These are phyloP conservation scores for Dioscorea cayenensis DNA, from an alignment of 116 monocot genomes.

Conservation along the genomic window DNA sequence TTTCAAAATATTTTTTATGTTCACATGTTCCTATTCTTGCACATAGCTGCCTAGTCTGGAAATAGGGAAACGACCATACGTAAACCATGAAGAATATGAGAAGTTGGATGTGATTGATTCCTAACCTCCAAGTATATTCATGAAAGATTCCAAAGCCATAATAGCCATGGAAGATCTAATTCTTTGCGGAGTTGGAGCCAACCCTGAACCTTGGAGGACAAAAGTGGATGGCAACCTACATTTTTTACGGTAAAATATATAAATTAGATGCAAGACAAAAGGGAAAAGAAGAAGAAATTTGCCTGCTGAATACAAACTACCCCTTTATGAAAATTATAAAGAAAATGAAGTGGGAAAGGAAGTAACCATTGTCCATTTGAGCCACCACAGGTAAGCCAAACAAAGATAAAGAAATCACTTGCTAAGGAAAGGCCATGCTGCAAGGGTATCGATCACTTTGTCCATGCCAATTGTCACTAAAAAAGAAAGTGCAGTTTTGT, in stretches of 20 bases:
- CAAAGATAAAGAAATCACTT: constrained; percentile 44
- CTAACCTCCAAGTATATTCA: constrained; percentile 50
- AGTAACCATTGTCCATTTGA: constrained; percentile 49
- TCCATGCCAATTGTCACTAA: no score
- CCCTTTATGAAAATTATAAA: not conserved
- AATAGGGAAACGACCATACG: not conserved
- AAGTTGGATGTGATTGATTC: not conserved
- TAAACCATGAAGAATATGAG: not conserved
- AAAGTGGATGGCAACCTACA: constrained; percentile 70
- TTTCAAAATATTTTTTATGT: no score
- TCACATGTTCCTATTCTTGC: no score
- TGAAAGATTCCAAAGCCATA: constrained; percentile 49
- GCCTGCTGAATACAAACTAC: not conserved
- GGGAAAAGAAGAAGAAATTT: not conserved
- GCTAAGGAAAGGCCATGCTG: constrained; percentile 62
- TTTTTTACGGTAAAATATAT: not conserved
- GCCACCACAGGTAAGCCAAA: constrained; percentile 33
- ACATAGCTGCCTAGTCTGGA: not conserved
- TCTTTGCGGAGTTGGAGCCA: constrained; percentile 66
- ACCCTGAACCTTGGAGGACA: constrained; percentile 67
- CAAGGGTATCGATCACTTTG: not conserved
- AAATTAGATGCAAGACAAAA: not conserved
- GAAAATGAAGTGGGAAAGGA: constrained; percentile 4
- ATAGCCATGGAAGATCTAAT: constrained; percentile 57
- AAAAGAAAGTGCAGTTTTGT: not conserved